Evolutionary conservation across 1,139 yeast species (phyloP).

Genomic region (Fermentozyma sake): DNA sequence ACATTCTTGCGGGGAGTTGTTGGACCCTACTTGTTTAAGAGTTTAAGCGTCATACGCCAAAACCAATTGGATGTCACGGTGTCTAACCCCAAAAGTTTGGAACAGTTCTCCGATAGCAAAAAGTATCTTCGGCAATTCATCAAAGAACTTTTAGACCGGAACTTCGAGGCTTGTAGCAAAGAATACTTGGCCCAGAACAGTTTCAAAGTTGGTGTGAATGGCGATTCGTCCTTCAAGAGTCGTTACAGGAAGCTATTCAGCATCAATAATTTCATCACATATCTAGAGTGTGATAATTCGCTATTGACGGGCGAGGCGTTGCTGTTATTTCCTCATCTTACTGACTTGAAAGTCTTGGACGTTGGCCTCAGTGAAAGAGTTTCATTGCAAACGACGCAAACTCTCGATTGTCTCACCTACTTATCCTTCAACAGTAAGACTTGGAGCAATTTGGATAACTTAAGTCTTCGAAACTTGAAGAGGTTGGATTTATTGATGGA

Average conservation of each 20-base stretch:
- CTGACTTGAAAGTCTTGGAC: conserved; percentile 19
- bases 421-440: conserved; percentile 20
- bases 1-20: conserved; percentile 16
- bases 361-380: too few relatives aligned
- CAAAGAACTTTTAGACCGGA: too few relatives aligned
- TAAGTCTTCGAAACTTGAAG: conserved; percentile 6
- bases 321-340: conserved; percentile 19
- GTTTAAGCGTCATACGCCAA: conserved; percentile 22
- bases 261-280: conserved; percentile 17
- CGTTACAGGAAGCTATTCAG: conserved; percentile 16
- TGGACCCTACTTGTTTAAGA: conserved; percentile 18
- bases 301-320: conserved; percentile 14
- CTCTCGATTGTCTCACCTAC: conserved; percentile 3
- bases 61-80: conserved; percentile 29
- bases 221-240: conserved; percentile 12
- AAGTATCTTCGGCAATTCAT: too few relatives aligned
- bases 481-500: conserved; percentile 26
- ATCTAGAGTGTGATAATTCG: conserved; percentile 25
- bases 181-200: too few relatives aligned
- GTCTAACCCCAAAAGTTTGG: conserved; percentile 18
- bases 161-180: too few relatives aligned
- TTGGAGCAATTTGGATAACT: conserved; percentile 6
- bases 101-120: conserved; percentile 19
- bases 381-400: too few relatives aligned
- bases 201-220: too few relatives aligned